Evolutionary conservation across 495 filamentous ascomycete species (phyloP), one percentile per base, ranked within the genome.

Genomic region (Xanthoparmelia taractica): DNA sequence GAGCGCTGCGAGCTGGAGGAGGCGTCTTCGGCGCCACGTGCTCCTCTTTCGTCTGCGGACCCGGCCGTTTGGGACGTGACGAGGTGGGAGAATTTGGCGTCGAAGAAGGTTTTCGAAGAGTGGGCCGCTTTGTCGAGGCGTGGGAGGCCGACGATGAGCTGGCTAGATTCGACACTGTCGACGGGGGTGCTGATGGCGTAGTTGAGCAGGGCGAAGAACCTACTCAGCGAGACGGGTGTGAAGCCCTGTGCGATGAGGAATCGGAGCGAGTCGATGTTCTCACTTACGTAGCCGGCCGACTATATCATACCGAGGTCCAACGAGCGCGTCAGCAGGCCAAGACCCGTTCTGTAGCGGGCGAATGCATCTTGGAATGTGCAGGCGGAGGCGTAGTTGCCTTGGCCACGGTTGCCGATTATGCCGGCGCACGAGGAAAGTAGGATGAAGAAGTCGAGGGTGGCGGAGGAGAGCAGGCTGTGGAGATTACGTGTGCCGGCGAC

Each of bases 401-500:
- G 73, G 10, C 58, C 70, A 8, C 38, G 37, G 11, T 60, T 43
- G 31, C 71, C 74, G 13, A 73, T 57, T 17, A 73, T 50, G 12
- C 70, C 71, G 4, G 57, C 57, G 8, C 71, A 40, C 12, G 66
- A 71, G 18, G 73, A 72, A 17, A 76, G 68, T 29, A 78, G 60
- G 36, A 73, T 64, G 71, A 78, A 79, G 71, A 79, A 79, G 69
- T 78, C 76, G 18, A 79, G 66, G 5, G 34, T 36, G 1, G 38
- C 23, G 4, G 60, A 63, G 0, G 66, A 63, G 8, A 70, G 56
- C n/a, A 61, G 60, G 3, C 75, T 68, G 63, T 78, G 73, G 0
- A 79, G 65, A 50, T 79, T 76, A 70, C 64, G 68, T 15, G 75
- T 65, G 20, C 80, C 82, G 23, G 77, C 67, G 2, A 85, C 79